Base-by-base conservation (phyloP, 495 filamentous ascomycete species). In the Clavariopsis aquatica region DNA sequence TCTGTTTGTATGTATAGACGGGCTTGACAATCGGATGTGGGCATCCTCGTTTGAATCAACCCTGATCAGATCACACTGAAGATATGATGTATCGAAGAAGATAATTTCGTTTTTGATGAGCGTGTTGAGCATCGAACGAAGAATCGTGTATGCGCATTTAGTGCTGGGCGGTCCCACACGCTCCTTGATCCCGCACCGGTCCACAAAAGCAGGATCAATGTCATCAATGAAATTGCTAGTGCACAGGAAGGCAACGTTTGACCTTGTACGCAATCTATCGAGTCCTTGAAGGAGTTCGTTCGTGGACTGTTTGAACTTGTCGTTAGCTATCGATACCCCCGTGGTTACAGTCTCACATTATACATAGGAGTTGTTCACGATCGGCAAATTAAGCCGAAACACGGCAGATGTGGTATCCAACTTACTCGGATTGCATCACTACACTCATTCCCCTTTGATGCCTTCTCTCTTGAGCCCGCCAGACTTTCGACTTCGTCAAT, bases 401-500 rank as follows among this genome's bases (percentile, higher is more conserved):
- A n/a, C n/a, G n/a, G n/a, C n/a, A n/a, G n/a, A n/a, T n/a, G n/a
- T n/a, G n/a, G n/a, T n/a, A 28, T 13, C 7, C 29, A 36, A 59
- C 68, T 53, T 64, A 81, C 80, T 56, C 83, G 73, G 31, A 84
- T 64, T 17, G 78, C 71, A 63, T 82, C 83, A 17, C 71, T 75
- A 6, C 80, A 81, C 65, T 85, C 83, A 56, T 76, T 78, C 23
- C 74, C 72, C 46, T 31, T 71, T 4, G 73, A 66, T n/a, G 78
- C 72, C 26, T 74, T 73, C 51, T 79, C 76, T 34, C 82, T 78
- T 6, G 74, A 72, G 36, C 78, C 72, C 28, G 81, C 77, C 20
- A 86, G 68, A 28, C 77, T 83, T 60, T 86, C 83, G 13, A 86
- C 77, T 52, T 84, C 83, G 65, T 85, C 83, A 56, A 86, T 78